Percentiles rank a stretch among this genome's conserved stretches.
These are phyloP conservation scores for Penium margaritaceum DNA, from an alignment of 139 green algal species.

Conservation along the genomic window DNA sequence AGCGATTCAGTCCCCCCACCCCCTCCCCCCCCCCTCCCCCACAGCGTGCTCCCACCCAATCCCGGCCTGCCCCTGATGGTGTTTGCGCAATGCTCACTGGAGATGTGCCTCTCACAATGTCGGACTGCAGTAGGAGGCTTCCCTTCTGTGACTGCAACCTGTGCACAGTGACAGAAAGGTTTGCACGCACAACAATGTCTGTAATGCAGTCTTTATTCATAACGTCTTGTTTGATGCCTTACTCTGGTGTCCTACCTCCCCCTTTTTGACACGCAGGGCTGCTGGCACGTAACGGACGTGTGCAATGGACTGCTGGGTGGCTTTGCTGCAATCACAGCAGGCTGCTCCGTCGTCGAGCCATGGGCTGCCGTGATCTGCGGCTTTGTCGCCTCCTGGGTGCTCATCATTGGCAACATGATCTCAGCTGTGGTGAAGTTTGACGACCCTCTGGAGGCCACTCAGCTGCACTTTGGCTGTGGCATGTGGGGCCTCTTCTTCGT, in stretches of 20 bases:
- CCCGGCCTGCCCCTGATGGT: too few species aligned
- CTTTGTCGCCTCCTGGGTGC: slow-evolving; percentile 48
- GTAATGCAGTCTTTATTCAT: too few species aligned
- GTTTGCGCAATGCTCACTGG: too few species aligned
- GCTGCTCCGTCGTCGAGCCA: slow-evolving; percentile 32
- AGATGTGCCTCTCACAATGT: too few species aligned
- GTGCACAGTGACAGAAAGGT: too few species aligned
- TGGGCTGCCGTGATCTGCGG: slow-evolving; percentile 41
- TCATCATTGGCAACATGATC: slow-evolving; percentile 38
- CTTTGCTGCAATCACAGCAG: slow-evolving; percentile 32
- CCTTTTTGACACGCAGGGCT: slow-evolving; percentile 6
- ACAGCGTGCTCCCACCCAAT: too few species aligned
- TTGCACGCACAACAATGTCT: too few species aligned
- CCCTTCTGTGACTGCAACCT: too few species aligned
- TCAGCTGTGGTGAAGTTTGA: slow-evolving; percentile 54
- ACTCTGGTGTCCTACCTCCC: neutral
- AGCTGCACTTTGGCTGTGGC: slow-evolving; percentile 70
- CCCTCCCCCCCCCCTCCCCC: too few species aligned
- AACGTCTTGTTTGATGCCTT: too few species aligned
- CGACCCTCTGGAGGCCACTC: slow-evolving; percentile 62
- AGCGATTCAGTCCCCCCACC: too few species aligned
- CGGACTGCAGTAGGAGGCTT: too few species aligned
- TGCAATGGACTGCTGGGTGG: slow-evolving; percentile 41
- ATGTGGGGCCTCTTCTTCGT: slow-evolving; percentile 46
- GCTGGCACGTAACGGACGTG: slow-evolving; percentile 34